A percentile compares a stretch with the other conserved stretches of the same genome.
Conservation (phyloP, 352 stramenopile species). For the Thalassiosira livingstoniorum region DNA sequence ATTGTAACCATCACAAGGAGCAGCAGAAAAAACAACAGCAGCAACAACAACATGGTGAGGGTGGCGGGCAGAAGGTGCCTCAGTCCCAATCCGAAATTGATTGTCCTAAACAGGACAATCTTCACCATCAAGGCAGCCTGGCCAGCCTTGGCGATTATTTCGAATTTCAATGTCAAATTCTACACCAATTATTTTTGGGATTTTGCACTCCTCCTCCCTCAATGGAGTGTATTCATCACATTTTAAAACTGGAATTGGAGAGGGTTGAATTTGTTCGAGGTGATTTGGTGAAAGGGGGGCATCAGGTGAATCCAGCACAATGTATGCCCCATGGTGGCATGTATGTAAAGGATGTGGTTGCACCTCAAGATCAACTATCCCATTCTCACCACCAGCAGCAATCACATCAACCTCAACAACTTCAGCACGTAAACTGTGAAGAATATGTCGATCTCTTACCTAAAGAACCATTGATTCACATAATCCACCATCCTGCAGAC, state of each 20-base stretch:
- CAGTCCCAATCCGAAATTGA: neutral
- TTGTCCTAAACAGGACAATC: neutral
- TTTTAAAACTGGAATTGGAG: conserved; percentile 52
- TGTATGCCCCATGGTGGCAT: too few relatives aligned
- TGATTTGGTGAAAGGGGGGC: neutral
- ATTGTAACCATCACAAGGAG: neutral
- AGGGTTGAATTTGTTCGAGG: conserved; percentile 11
- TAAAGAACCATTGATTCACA: conserved; percentile 53
- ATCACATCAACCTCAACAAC: neutral
- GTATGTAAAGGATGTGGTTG: neutral
- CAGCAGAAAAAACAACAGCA: neutral
- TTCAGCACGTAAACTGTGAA: neutral
- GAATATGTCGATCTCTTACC: conserved; percentile 38
- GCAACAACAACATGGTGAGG: neutral
- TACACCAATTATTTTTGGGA: conserved; percentile 69
- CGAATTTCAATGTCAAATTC: conserved; percentile 25
- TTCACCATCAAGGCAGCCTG: neutral
- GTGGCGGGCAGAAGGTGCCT: neutral
- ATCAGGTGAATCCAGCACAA: too few relatives aligned
- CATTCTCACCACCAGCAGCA: neutral
- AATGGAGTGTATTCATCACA: conserved; percentile 43
- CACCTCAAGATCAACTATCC: neutral
- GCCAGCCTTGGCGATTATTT: neutral
- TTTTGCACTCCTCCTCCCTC: conserved; percentile 69
- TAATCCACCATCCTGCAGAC: neutral